A percentile compares a stretch with the other conserved stretches of the same genome.
These are phyloP conservation scores for Quercus phellos DNA, from an alignment of 331 rosid species.

Conservation along the genomic window DNA sequence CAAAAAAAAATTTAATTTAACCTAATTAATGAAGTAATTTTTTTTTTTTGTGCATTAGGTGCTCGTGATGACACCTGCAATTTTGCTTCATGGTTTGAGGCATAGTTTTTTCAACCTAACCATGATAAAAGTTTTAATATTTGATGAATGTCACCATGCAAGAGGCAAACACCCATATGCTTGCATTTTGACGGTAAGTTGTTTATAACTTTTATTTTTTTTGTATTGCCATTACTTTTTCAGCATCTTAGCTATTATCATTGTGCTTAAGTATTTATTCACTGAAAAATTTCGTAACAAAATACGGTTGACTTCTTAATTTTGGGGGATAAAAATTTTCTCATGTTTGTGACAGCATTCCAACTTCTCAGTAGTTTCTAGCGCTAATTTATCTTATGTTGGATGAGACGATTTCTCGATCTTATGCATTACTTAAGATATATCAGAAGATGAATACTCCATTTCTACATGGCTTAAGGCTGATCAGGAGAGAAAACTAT, in stretches of 20 bases:
- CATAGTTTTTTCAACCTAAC: constrained; percentile 57
- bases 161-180: constrained; percentile 63
- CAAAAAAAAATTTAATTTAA: background rate
- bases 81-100: constrained; percentile 64
- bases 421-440: background rate
- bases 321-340: background rate
- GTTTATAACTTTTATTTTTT: constrained; percentile 11
- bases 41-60: constrained; percentile 33
- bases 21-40: constrained; percentile 6
- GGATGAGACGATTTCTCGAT: background rate
- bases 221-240: background rate
- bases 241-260: background rate
- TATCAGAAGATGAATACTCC: background rate
- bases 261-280: constrained; percentile 2
- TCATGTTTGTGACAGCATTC: background rate
- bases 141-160: constrained; percentile 93
- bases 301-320: background rate
- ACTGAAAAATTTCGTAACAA: background rate
- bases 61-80: constrained; percentile 82
- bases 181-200: constrained; percentile 63
- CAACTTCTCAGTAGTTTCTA: background rate
- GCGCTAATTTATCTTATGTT: background rate
- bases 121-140: constrained; percentile 70
- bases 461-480: background rate
- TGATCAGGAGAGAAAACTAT: background rate